These are phyloP conservation scores for Pichia inconspicua DNA, from an alignment of 1,139 yeast species.

Conservation along the genomic window DNA sequence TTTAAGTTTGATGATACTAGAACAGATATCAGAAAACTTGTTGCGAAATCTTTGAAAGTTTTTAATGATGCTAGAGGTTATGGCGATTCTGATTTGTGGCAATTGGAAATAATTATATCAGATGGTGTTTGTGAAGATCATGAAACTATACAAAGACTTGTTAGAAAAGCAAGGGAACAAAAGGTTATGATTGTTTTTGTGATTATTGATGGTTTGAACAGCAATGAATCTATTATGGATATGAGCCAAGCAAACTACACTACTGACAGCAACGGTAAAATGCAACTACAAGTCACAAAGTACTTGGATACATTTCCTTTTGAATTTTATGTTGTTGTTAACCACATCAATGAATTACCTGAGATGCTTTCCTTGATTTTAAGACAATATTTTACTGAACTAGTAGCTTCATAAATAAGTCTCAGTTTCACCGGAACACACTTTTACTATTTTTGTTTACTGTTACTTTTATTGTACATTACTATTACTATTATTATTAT, in stretches of 20 bases:
- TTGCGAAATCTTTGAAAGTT: conserved; percentile 61
- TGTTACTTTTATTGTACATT: no score
- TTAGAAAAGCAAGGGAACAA: conserved; percentile 86
- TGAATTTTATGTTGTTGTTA: conserved; percentile 91
- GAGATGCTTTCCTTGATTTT: conserved; percentile 83
- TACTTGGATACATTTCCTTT: conserved; percentile 94
- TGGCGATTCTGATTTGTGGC: conserved; percentile 71
- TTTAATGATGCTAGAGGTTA: conserved; percentile 61
- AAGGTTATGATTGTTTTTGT: conserved; percentile 94
- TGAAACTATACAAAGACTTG: conserved; percentile 69
- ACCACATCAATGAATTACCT: conserved; percentile 82
- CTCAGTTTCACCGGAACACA: no score
- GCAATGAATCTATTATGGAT: conserved; percentile 81
- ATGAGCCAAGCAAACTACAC: conserved; percentile 88
- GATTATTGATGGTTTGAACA: conserved; percentile 80
- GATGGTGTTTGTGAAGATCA: conserved; percentile 98
- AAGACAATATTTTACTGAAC: conserved; percentile 84
- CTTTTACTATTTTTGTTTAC: no score
- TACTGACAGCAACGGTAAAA: conserved; percentile 61
- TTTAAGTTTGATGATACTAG: conserved; percentile 85
- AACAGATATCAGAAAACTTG: conserved; percentile 74
- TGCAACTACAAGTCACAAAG: conserved; percentile 68
- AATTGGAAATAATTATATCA: conserved; percentile 81
- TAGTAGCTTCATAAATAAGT: conserved; percentile 29
- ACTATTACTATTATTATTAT: no score